phyloP scores from a whole-genome alignment of 2,329 filamentous ascomycete genomes.

The Mycosphaerella sp. region DNA sequence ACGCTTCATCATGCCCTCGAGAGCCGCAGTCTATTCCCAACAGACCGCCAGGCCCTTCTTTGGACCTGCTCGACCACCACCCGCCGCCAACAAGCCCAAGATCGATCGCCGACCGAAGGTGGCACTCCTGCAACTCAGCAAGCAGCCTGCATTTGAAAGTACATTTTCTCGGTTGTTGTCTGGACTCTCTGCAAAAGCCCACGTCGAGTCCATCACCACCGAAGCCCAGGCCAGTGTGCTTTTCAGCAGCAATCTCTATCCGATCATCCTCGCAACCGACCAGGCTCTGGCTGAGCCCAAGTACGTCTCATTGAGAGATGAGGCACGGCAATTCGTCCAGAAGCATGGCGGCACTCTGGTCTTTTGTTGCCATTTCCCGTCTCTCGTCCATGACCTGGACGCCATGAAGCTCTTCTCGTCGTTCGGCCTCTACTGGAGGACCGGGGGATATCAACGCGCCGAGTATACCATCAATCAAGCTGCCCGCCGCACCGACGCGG shows the following conservation, averaged over 20 bases:
- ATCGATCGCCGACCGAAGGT: conserved; percentile 9
- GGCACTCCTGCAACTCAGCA: conserved; percentile 20
- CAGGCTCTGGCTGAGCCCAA: conserved; percentile 14
- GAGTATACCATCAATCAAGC: conserved; percentile 18
- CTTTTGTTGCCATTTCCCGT: conserved; percentile 21
- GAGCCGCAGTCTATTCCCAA: conserved; percentile 13
- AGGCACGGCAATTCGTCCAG: conserved; percentile 18
- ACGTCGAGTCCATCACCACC: conserved; percentile 16
- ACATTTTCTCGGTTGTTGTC: conserved; percentile 12
- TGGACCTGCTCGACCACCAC: conserved; percentile 11
- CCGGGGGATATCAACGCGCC: conserved; percentile 23
- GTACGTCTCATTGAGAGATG: conserved; percentile 7
- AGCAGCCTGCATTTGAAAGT: conserved; percentile 19
- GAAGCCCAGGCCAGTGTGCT: conserved; percentile 11
- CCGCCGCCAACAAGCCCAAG: not conserved
- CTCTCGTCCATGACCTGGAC: conserved; percentile 7
- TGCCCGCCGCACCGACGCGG: conserved; percentile 10
- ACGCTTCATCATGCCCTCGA: conserved; percentile 13
- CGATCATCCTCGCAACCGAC: conserved; percentile 18
- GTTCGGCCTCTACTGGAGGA: conserved; percentile 19
- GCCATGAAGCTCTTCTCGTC: conserved; percentile 18
- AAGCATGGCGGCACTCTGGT: conserved; percentile 19
- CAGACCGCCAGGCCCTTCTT: conserved; percentile 12
- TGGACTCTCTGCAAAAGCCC: conserved; percentile 11
- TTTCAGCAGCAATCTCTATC: conserved; percentile 2